Evolutionary conservation across 164 flowering plant genomes (phyloP), one percentile per base, ranked within the genome.

Genomic region (Euptelea pleiosperma): DNA sequence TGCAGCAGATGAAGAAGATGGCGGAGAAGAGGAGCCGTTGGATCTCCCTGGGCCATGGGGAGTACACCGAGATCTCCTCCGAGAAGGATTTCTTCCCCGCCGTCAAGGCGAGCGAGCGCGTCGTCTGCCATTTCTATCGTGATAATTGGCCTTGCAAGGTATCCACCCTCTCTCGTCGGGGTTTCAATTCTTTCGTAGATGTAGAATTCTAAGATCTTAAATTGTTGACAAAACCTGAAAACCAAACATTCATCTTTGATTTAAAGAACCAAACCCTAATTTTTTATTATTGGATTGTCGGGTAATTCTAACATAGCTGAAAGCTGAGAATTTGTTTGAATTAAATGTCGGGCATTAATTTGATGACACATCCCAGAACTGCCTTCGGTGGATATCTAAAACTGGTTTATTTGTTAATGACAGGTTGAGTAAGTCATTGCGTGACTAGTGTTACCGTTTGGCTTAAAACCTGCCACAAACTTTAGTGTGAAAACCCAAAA

Each of bases 131-230:
- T 64, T 93, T 93, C 73, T 93, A 89, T 62, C 89, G 98, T 28
- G 94, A 90, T n/a, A 93, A 93, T 68, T 90, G 98, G 98, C 98
- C 98, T 50, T 93, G 96, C 82, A 93, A 93, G 91, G 98, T 92
- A 63, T 1, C 26, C n/a, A 2, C 49, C n/a, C 37, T 8, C 14
- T 42, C 29, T 41, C 4, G 6, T 8, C 52, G 39, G 57, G 57
- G 57, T 52, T 39, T 41, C 35, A 25, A 3, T 40, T 48, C 7
- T 25, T 31, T 51, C 1, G 14, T 29, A 25, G 3, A 9, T 37
- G 25, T 14, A 8, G 10, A 37, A 25, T 6, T 11, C 40, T 7
- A 12, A 21, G n/a, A 16, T 10, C 22, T 16, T 6, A 31, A 54
- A 54, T 5, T 22, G 26, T 24, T 53, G 55, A 16, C 8, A 31